Percentiles rank a stretch among this genome's conserved stretches.
Evolutionary conservation across 345 rosid genomes (phyloP).

Genomic region (Gossypium herbaceum): DNA sequence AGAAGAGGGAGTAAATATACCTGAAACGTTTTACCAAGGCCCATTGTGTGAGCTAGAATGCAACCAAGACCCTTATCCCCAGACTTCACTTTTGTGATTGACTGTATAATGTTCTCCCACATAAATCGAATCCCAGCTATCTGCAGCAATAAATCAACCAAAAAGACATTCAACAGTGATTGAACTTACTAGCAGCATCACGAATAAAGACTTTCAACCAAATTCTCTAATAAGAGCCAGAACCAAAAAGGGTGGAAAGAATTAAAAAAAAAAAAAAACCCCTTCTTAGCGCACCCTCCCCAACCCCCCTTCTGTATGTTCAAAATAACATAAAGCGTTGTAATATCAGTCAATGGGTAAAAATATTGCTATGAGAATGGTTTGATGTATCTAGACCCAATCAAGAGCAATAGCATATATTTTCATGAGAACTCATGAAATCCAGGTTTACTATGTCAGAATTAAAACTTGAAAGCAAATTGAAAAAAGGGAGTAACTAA

Average conservation of each 20-base stretch:
- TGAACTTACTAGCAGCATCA: neutral
- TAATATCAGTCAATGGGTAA: neutral
- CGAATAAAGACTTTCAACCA: slow-evolving; percentile 5
- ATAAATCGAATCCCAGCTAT: slow-evolving; percentile 90
- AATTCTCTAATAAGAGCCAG: neutral
- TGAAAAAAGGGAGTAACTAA: neutral
- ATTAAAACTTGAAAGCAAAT: neutral
- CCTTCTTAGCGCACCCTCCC: neutral
- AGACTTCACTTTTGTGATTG: slow-evolving; percentile 71
- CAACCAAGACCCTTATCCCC: slow-evolving; percentile 99
- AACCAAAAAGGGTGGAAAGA: neutral
- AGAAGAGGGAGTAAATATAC: slow-evolving; percentile 32
- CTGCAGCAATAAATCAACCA: slow-evolving; percentile 45
- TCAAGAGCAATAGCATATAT: neutral
- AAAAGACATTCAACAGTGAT: neutral
- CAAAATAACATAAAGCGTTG: neutral
- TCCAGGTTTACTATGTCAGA: neutral
- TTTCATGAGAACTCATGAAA: neutral
- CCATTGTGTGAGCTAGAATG: slow-evolving; percentile 99
- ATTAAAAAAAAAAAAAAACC: neutral
- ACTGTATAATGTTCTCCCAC: slow-evolving; percentile 98
- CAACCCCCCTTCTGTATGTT: neutral
- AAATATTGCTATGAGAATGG: neutral
- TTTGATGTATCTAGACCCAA: neutral
- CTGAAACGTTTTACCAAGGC: slow-evolving; percentile 99